These are phyloP conservation scores for Wickerhamiella sorbophila DNA, from an alignment of 805 yeast species.

Conservation along the genomic window DNA sequence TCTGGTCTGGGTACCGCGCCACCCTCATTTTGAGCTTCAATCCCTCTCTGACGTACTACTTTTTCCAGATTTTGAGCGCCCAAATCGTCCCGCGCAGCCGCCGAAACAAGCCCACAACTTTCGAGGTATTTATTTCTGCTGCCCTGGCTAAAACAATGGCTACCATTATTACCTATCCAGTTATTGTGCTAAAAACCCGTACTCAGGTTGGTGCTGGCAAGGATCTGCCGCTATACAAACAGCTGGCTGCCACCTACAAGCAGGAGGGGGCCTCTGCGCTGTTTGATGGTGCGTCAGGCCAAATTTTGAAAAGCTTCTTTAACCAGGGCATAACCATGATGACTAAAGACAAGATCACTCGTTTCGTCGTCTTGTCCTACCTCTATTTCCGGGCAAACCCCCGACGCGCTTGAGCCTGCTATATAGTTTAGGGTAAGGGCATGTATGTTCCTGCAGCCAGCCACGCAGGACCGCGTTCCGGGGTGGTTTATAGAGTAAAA, in stretches of 20 bases:
- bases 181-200: slow-evolving; percentile 60
- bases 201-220: slow-evolving; percentile 36
- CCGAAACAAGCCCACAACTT: slow-evolving; percentile 16
- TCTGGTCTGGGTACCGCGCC: slow-evolving; percentile 25
- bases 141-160: slow-evolving; percentile 55
- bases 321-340: slow-evolving; percentile 26
- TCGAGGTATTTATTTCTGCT: slow-evolving; percentile 51
- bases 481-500: no score
- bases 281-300: slow-evolving; percentile 46
- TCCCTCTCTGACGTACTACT: slow-evolving; percentile 25
- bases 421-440: no score
- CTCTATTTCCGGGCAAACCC: neutral
- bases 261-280: slow-evolving; percentile 62
- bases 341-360: slow-evolving; percentile 26
- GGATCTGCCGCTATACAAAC: slow-evolving; percentile 6
- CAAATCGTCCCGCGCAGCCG: slow-evolving; percentile 15
- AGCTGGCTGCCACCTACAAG: slow-evolving; percentile 33
- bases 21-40: slow-evolving; percentile 21
- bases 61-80: slow-evolving; percentile 20
- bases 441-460: no score
- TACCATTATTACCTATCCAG: slow-evolving; percentile 56
- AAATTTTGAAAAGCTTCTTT: slow-evolving; percentile 24
- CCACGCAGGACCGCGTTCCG: no score
- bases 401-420: neutral
- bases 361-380: slow-evolving; percentile 9